Conservation (phyloP, 2,329 filamentous ascomycete genomes). For the Apiospora pterosperma region DNA sequence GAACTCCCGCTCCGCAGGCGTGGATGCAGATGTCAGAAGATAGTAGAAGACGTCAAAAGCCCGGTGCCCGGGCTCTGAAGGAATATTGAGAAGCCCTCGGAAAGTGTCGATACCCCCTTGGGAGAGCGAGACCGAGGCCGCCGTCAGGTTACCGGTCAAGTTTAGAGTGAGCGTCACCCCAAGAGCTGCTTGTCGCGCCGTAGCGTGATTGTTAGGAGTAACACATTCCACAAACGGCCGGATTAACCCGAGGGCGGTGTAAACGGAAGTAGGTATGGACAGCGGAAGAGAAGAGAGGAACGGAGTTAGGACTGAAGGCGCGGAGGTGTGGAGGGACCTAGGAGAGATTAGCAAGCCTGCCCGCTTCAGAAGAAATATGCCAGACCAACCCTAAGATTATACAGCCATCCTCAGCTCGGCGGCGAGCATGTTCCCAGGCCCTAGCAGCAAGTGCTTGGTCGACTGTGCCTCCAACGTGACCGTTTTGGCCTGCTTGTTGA, state of each 20-base stretch:
- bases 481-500: slow-evolving; percentile 64
- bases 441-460: slow-evolving; percentile 74
- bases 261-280: slow-evolving; percentile 69
- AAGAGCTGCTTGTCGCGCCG: slow-evolving; percentile 75
- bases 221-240: slow-evolving; percentile 84
- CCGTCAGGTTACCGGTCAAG: slow-evolving; percentile 74
- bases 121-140: slow-evolving; percentile 73
- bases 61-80: slow-evolving; percentile 75
- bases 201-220: slow-evolving; percentile 85
- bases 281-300: slow-evolving; percentile 81
- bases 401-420: slow-evolving; percentile 92
- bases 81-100: slow-evolving; percentile 76
- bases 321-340: slow-evolving; percentile 84
- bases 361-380: slow-evolving; percentile 11
- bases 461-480: slow-evolving; percentile 70
- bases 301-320: slow-evolving; percentile 77
- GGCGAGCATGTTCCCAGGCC: slow-evolving; percentile 94
- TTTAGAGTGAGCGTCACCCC: slow-evolving; percentile 80
- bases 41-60: slow-evolving; percentile 99
- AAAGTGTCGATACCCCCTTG: slow-evolving; percentile 84
- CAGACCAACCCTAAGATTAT: slow-evolving; percentile 80
- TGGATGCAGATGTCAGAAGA: slow-evolving; percentile 86
- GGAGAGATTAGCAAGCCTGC: slow-evolving; percentile 16
- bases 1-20: slow-evolving; percentile 83
- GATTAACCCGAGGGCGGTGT: slow-evolving; percentile 75